phyloP scores from a whole-genome alignment of 805 yeast species.

The Tetrapisispora namnaoensis region DNA sequence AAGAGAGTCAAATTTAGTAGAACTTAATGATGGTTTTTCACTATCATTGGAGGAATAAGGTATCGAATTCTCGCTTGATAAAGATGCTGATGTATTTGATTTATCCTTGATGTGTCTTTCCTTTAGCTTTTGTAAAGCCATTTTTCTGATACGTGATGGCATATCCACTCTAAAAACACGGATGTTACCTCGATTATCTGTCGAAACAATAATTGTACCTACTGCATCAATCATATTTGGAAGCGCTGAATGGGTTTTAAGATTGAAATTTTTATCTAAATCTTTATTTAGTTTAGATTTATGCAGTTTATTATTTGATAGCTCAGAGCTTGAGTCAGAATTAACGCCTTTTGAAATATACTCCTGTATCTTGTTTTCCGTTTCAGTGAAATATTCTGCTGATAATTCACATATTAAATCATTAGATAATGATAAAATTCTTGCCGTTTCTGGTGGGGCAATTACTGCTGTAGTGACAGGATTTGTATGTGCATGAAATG shows the following conservation, averaged over 20 bases:
- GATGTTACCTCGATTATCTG: constrained; percentile 65
- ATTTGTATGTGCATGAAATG: constrained; percentile 69
- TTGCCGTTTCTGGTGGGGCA: constrained; percentile 64
- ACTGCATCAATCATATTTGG: constrained; percentile 27
- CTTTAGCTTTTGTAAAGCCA: constrained; percentile 19
- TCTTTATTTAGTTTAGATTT: background rate
- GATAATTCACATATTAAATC: constrained; percentile 68
- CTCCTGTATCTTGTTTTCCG: background rate
- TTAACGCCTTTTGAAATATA: background rate
- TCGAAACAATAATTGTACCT: constrained; percentile 54
- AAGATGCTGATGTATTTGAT: background rate
- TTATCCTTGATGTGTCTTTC: constrained; percentile 1
- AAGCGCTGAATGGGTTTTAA: background rate
- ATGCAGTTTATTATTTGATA: background rate
- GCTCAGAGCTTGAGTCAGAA: background rate
- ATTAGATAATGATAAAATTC: constrained; percentile 58
- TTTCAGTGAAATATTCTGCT: constrained; percentile 17
- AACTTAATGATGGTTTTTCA: background rate
- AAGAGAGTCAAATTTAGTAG: background rate
- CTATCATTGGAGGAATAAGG: background rate
- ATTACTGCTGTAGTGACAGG: constrained; percentile 66
- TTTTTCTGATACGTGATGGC: constrained; percentile 39
- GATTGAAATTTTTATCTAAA: background rate
- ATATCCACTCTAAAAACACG: constrained; percentile 75
- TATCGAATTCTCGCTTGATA: background rate